Base-by-base conservation (phyloP, 441 rosid genomes). In the Populus hybrid region DNA sequence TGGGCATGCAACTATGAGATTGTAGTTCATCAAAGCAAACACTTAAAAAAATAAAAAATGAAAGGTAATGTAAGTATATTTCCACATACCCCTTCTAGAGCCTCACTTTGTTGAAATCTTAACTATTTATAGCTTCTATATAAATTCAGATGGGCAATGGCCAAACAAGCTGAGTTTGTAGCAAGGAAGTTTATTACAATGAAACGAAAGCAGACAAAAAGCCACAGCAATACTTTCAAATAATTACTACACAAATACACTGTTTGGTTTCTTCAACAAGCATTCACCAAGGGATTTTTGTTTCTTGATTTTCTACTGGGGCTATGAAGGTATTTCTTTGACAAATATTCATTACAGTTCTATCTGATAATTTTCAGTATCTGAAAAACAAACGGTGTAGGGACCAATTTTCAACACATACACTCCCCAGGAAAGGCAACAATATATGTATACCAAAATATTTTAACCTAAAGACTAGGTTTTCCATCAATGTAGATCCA, bases 391-490 rank as follows among this genome's bases (percentile, higher is more conserved):
- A 24, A 38, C 38, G 16, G 21, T 38, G 26, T 5, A 7, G 74
- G 69, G 69, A 1, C 63, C 26, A 36, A 24, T 40, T 40, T 77
- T 21, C 26, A 70, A 61, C 53, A 61, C 26, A 40, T 64, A 32
- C 40, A 70, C 34, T 64, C 64, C 46, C 65, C 80, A 10, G 61
- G 69, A 30, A 76, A 23, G 69, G 46, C 3, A 69, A 9, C 66
- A 57, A 23, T 10, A 59, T n/a, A 59, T 18, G 24, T 10, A 69
- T 10, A 67, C 30, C 12, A 6, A 30, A 24, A 4, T 21, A 42
- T 24, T 9, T 12, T 30, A 30, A 66, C 71, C 9, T 6, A 24
- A 64, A 12, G 63, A n/a, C 16, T 26, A 61, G 10, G n/a, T 28
- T 74, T 70, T 70, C n/a, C 73, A 71, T 23, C 57, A 67, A 63